Evolutionary conservation across 208 protist species (phyloP).

Genomic region (Leishmania guyanensis): DNA sequence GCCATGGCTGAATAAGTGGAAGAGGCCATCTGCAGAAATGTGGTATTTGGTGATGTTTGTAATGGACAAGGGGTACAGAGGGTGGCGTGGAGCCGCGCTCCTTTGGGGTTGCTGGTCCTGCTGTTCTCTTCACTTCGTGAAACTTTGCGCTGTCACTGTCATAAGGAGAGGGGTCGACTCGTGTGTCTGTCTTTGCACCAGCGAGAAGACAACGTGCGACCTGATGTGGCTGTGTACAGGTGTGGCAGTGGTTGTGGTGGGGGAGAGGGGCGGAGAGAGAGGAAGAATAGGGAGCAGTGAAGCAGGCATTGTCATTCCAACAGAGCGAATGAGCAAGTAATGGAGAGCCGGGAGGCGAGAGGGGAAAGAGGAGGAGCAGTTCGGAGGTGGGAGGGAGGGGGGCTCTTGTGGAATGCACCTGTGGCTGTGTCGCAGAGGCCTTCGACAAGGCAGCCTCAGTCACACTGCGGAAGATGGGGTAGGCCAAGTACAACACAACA

Average conservation of each 20-base stretch:
- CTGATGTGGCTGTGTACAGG: background rate
- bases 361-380: background rate
- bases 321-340: background rate
- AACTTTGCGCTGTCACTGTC: background rate
- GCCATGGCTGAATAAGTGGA: constrained; percentile 21
- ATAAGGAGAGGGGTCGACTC: background rate
- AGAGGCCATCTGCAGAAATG: constrained; percentile 3
- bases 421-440: background rate
- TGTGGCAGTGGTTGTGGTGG: background rate
- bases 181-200: background rate
- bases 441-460: background rate
- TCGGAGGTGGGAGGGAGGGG: background rate
- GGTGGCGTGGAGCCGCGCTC: background rate
- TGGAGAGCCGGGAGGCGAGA: background rate
- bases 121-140: background rate
- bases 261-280: background rate
- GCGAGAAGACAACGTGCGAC: background rate
- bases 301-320: background rate
- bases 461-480: background rate
- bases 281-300: background rate
- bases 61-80: background rate
- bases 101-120: background rate
- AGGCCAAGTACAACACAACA: background rate
- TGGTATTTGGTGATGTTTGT: background rate
- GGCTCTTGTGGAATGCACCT: background rate